A percentile compares a stretch with the other conserved stretches of the same genome.
These are phyloP conservation scores for Pichia sp. DNA, from an alignment of 1,139 yeast species.

Conservation along the genomic window DNA sequence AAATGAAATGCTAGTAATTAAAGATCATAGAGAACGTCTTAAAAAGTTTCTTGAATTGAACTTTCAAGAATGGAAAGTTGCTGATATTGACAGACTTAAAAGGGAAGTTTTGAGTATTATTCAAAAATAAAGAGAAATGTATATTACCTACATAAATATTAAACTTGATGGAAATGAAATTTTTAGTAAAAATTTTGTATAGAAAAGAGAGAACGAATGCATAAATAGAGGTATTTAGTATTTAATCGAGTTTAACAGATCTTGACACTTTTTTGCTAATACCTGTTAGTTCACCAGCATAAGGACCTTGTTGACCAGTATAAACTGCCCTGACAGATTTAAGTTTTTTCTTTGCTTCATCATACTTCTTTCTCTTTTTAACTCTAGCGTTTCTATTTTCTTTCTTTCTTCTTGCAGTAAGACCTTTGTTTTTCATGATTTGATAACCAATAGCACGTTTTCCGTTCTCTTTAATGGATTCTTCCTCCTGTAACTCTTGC, in stretches of 20 bases:
- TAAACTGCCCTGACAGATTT: constrained; percentile 85
- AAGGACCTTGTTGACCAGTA: constrained; percentile 73
- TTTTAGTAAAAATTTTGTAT: neutral
- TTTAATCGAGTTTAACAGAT: constrained; percentile 64
- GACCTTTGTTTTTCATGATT: constrained; percentile 90
- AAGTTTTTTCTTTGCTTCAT: constrained; percentile 89
- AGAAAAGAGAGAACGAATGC: constrained; percentile 1
- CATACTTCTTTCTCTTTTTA: constrained; percentile 96
- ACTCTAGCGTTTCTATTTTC: constrained; percentile 94
- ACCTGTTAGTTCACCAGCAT: constrained; percentile 95
- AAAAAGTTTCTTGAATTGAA: constrained; percentile 8
- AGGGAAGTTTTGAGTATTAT: constrained; percentile 7
- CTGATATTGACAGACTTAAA: constrained; percentile 1
- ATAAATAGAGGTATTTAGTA: neutral
- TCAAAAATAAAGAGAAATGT: too few species aligned
- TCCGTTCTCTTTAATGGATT: constrained; percentile 64
- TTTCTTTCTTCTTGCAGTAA: constrained; percentile 87
- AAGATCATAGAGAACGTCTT: constrained; percentile 1
- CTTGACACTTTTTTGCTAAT: constrained; percentile 87
- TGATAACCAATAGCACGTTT: constrained; percentile 94
- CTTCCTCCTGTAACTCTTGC: constrained; percentile 52
- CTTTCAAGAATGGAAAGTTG: constrained; percentile 10
- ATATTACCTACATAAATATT: too few species aligned
- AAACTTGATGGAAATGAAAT: neutral
- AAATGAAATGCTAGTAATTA: constrained; percentile 2